These are phyloP conservation scores for Phtheirospermum japonicum DNA, from an alignment of 257 asterid genomes.

Conservation along the genomic window DNA sequence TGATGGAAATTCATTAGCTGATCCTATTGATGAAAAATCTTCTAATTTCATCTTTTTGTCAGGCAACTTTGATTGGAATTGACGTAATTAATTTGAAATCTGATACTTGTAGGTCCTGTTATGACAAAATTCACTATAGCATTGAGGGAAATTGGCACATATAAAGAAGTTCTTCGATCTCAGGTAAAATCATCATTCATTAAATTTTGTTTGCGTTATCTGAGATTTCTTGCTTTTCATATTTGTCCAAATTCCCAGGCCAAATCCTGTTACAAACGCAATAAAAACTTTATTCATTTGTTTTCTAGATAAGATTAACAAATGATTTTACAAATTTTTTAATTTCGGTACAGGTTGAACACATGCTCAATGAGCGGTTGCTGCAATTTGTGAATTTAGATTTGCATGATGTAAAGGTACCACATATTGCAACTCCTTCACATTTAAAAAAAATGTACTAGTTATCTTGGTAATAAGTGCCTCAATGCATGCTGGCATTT, in stretches of 20 bases:
- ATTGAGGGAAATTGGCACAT: constrained; percentile 95
- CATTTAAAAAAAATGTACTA: neutral
- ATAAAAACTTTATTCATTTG: neutral
- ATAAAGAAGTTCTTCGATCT: constrained; percentile 99
- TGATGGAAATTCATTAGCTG: neutral
- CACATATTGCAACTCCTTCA: constrained; percentile 18
- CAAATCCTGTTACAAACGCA: neutral
- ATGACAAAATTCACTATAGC: constrained; percentile 99
- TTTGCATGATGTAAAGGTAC: constrained; percentile 96
- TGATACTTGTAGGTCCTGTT: constrained; percentile 73
- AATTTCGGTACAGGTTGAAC: constrained; percentile 70
- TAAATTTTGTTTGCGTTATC: constrained; percentile 8
- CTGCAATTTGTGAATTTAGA: constrained; percentile 91
- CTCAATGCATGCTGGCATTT: constrained; percentile 7
- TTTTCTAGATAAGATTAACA: neutral
- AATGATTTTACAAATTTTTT: neutral
- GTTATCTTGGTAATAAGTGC: constrained; percentile 5
- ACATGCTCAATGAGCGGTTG: constrained; percentile 84
- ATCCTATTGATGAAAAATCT: constrained; percentile 11
- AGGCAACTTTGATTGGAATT: constrained; percentile 15
- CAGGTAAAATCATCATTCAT: constrained; percentile 53
- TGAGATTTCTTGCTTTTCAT: neutral
- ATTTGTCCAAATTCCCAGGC: neutral
- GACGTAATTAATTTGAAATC: constrained; percentile 20
- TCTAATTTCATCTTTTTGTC: constrained; percentile 13